These are phyloP conservation scores for Periconia sp. DNA, from an alignment of 2,329 filamentous ascomycete genomes.

Conservation along the genomic window DNA sequence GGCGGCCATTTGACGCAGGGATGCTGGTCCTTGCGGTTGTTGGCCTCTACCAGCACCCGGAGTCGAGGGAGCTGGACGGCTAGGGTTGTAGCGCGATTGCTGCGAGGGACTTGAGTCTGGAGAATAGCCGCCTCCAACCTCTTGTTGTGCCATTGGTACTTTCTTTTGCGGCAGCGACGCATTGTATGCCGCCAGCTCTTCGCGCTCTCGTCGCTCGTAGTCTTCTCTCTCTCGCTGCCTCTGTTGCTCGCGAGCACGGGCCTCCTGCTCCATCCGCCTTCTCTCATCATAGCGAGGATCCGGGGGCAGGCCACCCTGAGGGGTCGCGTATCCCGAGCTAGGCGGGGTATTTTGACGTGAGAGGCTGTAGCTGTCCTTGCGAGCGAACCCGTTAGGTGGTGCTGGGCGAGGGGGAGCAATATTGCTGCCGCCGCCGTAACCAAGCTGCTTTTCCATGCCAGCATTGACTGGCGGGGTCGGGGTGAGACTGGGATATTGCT, in stretches of 20 bases:
- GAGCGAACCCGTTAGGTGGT: constrained; percentile 49
- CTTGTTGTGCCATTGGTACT: constrained; percentile 83
- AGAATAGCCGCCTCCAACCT: constrained; percentile 71
- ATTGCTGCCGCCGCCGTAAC: constrained; percentile 52
- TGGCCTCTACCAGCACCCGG: constrained; percentile 64
- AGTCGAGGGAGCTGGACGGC: constrained; percentile 81
- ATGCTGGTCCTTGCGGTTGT: constrained; percentile 57
- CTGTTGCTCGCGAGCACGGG: constrained; percentile 49
- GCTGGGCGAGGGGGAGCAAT: constrained; percentile 57
- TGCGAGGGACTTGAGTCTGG: constrained; percentile 54
- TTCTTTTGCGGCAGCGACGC: constrained; percentile 84
- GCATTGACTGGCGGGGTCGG: constrained; percentile 66
- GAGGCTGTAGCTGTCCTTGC: constrained; percentile 54
- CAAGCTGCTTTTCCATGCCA: constrained; percentile 56
- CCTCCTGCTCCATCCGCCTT: constrained; percentile 48
- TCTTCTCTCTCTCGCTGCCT: constrained; percentile 49
- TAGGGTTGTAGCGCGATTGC: constrained; percentile 80
- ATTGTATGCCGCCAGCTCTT: constrained; percentile 88
- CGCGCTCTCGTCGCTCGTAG: constrained; percentile 57
- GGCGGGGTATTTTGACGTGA: constrained; percentile 40
- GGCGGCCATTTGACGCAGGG: constrained; percentile 64
- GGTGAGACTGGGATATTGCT: constrained; percentile 70
- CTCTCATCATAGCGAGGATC: constrained; percentile 38
- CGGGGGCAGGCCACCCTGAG: constrained; percentile 44
- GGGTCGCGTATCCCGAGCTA: constrained; percentile 31